Conservation (phyloP, 192 early-diverging fungal species). For the Mortierella alpina region DNA sequence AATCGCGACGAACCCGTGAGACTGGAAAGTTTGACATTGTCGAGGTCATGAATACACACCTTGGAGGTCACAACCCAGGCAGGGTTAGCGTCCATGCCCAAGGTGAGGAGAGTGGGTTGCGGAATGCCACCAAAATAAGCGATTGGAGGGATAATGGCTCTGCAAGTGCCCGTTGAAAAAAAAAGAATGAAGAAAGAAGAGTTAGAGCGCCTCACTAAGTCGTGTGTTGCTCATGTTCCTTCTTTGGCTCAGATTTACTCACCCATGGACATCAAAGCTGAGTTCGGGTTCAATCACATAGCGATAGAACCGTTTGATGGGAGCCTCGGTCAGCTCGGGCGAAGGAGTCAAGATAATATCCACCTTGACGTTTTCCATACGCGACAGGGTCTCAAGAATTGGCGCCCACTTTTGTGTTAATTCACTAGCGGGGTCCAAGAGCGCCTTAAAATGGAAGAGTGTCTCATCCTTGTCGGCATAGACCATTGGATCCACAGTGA, state of each 20-base stretch:
- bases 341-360: constrained; percentile 77
- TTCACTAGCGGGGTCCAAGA: constrained; percentile 86
- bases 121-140: constrained; percentile 84
- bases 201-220: background rate
- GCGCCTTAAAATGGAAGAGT: constrained; percentile 59
- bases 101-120: constrained; percentile 80
- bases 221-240: background rate
- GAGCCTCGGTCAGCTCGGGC: constrained; percentile 67
- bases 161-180: background rate
- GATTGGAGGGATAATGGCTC: constrained; percentile 50
- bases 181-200: background rate
- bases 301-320: constrained; percentile 90
- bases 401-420: constrained; percentile 82
- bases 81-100: constrained; percentile 88
- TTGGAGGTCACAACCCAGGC: constrained; percentile 91
- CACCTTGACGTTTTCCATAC: constrained; percentile 72
- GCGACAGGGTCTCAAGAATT: constrained; percentile 74
- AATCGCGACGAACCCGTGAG: constrained; percentile 46
- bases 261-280: constrained; percentile 69
- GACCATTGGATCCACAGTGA: constrained; percentile 25
- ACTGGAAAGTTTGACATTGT: constrained; percentile 84
- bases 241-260: constrained; percentile 5
- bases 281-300: constrained; percentile 78
- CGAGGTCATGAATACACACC: constrained; percentile 87
- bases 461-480: constrained; percentile 33